Evolutionary conservation across 345 rosid species (phyloP), one percentile per base, ranked within the genome.

Genomic region (Barbarea vulgaris): DNA sequence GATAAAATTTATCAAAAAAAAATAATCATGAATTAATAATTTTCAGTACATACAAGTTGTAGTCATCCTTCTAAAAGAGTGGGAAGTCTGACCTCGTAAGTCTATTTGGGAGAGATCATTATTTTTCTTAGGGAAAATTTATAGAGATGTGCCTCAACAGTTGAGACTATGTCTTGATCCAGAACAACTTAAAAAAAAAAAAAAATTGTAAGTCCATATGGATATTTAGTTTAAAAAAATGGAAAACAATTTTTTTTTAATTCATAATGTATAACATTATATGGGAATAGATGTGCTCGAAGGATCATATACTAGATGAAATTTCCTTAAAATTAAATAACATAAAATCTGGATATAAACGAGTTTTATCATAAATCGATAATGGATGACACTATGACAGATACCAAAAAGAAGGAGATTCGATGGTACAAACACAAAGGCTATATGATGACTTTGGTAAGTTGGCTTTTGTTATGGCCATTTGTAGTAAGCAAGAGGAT

Each of bases 381-480:
- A 53, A 73, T 52, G 52, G 39, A 74, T 65, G 57, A 74, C 17
- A 27, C n/a, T 41, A 39, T 4, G 33, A 39, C 28, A 42, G 2
- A 47, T 42, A 65, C 31, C 37, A 39, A 18, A 9, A 54, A 25
- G 39, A 21, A 46, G 52, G 64, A 73, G 77, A 78, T 64, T 65
- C 53, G 46, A 34, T 27, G 60, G 63, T 59, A 81, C 78, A 74
- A 67, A 67, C 58, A 65, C 72, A 76, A 61, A 60, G 69, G 39
- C 81, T 47, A 74, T 44, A 48, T 59, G 69, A 77, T 78, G 77
- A 64, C 79, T 72, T 58, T 70, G 59, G 58, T 53, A 47, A 48
- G 57, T 52, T 67, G 74, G 63, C 77, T 78, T 80, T 80, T 82
- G 69, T 70, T 71, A 6, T 75, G 87, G 70, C 65, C 50, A 60